Percentiles rank a stretch among this genome's conserved stretches.
Evolutionary conservation across 495 filamentous ascomycete species (phyloP).

Genomic region (Bryoglossum gracile): DNA sequence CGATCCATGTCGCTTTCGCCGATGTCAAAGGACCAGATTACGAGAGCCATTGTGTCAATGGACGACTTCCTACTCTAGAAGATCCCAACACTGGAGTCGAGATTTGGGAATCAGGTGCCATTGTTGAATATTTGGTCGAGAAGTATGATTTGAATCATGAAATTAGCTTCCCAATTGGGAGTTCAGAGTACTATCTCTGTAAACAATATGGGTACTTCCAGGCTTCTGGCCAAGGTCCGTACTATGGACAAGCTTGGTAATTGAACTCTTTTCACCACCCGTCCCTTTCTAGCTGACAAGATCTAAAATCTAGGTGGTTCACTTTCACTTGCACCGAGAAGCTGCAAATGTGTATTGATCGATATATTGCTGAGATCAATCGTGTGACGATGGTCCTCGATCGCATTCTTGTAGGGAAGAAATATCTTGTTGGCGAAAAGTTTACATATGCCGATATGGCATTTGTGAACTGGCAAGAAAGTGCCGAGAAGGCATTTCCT

Average conservation of each 20-base stretch:
- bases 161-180: slow-evolving; percentile 45
- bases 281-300: not conserved
- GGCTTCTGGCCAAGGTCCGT: slow-evolving; percentile 61
- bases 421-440: slow-evolving; percentile 50
- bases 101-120: slow-evolving; percentile 55
- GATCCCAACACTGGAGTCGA: slow-evolving; percentile 32
- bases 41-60: slow-evolving; percentile 61
- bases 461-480: slow-evolving; percentile 29
- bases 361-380: slow-evolving; percentile 53
- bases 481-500: not conserved
- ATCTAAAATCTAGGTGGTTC: slow-evolving; percentile 48
- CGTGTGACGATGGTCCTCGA: slow-evolving; percentile 56
- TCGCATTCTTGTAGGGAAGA: slow-evolving; percentile 37
- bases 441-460: slow-evolving; percentile 16
- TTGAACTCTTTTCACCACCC: slow-evolving; percentile 13
- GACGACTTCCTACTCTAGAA: slow-evolving; percentile 46
- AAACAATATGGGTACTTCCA: slow-evolving; percentile 67
- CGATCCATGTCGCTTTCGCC: slow-evolving; percentile 28
- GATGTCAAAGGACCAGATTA: slow-evolving; percentile 53
- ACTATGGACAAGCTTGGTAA: slow-evolving; percentile 51
- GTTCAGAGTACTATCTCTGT: slow-evolving; percentile 41
- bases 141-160: slow-evolving; percentile 59
- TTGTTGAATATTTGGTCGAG: slow-evolving; percentile 63
- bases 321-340: slow-evolving; percentile 46
- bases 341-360: slow-evolving; percentile 46